Percentiles rank a stretch among this genome's conserved stretches.
Evolutionary conservation across 208 protist species (phyloP).

Genomic region (Sergeia podlipaevii): DNA sequence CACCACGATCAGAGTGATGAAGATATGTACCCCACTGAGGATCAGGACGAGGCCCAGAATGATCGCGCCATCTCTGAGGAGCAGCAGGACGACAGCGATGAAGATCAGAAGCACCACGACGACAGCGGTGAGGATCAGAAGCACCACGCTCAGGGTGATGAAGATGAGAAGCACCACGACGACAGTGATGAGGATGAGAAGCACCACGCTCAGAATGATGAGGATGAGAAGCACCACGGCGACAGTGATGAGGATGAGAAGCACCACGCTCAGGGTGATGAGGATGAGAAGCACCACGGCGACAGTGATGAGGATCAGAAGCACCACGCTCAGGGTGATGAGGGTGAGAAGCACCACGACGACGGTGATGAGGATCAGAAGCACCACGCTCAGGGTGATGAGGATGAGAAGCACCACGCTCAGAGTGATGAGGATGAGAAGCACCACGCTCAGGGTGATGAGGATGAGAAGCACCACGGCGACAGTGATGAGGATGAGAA

Average conservation of each 20-base stretch:
- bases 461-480: background rate
- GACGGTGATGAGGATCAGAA: slow-evolving; percentile 3
- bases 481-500: background rate
- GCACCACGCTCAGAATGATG: background rate
- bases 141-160: slow-evolving; percentile 6
- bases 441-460: slow-evolving; percentile 1
- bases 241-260: slow-evolving; percentile 7
- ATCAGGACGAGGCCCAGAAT: slow-evolving; percentile 11
- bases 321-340: background rate
- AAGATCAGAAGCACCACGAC: background rate
- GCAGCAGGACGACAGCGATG: slow-evolving; percentile 5
- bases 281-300: slow-evolving; percentile 1
- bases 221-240: slow-evolving; percentile 4
- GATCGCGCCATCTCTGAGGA: slow-evolving; percentile 7
- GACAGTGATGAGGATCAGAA: slow-evolving; percentile 10
- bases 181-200: background rate
- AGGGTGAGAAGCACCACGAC: background rate
- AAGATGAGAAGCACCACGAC: background rate
- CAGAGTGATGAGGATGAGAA: slow-evolving; percentile 3
- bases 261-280: background rate
- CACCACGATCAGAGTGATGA: background rate
- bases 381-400: slow-evolving; percentile 3
- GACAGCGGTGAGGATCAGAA: background rate
- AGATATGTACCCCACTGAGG: background rate
- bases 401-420: background rate